phyloP scores from a whole-genome alignment of 768 basidiomycete genomes.

The Rhodotorula sphaerocarpa region DNA sequence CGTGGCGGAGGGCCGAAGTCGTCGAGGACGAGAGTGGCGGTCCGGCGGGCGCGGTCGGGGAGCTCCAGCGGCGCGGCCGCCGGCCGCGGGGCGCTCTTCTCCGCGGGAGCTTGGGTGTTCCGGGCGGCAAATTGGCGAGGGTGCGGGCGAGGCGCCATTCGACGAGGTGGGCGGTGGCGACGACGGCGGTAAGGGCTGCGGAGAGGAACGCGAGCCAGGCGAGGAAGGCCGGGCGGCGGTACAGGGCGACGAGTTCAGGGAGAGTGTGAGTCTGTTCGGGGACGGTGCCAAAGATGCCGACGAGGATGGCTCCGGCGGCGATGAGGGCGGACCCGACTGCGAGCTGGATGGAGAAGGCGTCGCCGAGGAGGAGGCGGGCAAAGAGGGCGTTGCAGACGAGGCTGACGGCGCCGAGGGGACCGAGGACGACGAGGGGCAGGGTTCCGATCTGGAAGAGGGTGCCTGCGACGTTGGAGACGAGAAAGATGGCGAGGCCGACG shows the following conservation, averaged over 20 bases:
- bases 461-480: conserved; percentile 64
- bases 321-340: conserved; percentile 74
- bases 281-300: conserved; percentile 81
- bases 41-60: neutral
- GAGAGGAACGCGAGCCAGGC: conserved; percentile 70
- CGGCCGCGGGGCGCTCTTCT: too few relatives aligned
- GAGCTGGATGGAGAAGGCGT: conserved; percentile 76
- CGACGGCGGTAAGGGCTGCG: conserved; percentile 53
- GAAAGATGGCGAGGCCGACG: conserved; percentile 73
- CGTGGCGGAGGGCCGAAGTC: neutral
- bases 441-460: conserved; percentile 88
- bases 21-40: too few relatives aligned
- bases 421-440: conserved; percentile 87
- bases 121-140: neutral
- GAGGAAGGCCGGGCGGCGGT: conserved; percentile 66
- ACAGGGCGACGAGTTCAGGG: conserved; percentile 70
- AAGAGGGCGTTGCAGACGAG: conserved; percentile 92
- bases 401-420: conserved; percentile 86
- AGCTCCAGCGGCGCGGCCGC: neutral
- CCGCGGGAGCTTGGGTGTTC: neutral
- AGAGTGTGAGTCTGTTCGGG: conserved; percentile 77
- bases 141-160: conserved; percentile 23
- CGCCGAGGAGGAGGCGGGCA: conserved; percentile 71
- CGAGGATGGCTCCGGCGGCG: conserved; percentile 76
- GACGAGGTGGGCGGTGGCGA: conserved; percentile 51